Percentiles rank a stretch among this genome's conserved stretches.
Evolutionary conservation across 257 asterid genomes (phyloP).

Genomic region (Hygrophila difformis): DNA sequence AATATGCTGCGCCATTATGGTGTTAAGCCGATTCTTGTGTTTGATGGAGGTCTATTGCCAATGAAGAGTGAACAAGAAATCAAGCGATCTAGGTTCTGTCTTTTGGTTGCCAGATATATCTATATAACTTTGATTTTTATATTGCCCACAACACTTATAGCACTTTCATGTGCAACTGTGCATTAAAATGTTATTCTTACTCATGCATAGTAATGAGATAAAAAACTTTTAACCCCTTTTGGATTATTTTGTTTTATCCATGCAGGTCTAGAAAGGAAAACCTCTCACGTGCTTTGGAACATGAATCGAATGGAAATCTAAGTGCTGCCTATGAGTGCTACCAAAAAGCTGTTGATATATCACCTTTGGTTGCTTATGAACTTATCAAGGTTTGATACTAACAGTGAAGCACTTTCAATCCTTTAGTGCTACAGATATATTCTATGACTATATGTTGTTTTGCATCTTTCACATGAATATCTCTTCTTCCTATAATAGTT

Average conservation of each 20-base stretch:
- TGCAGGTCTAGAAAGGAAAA: slow-evolving; percentile 80
- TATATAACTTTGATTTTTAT: no score
- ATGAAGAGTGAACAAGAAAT: slow-evolving; percentile 87
- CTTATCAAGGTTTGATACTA: slow-evolving; percentile 51
- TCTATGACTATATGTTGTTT: slow-evolving; percentile 2
- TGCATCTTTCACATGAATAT: slow-evolving; percentile 14
- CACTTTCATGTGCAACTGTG: no score
- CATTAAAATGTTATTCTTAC: no score
- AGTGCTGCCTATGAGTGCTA: slow-evolving; percentile 85
- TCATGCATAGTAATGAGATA: no score
- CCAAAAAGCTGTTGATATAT: slow-evolving; percentile 93
- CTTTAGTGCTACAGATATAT: no score
- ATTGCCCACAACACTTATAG: no score
- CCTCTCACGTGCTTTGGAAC: slow-evolving; percentile 85
- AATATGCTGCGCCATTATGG: slow-evolving; percentile 76
- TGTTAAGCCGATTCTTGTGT: slow-evolving; percentile 74
- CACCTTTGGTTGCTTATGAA: slow-evolving; percentile 81
- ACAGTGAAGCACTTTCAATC: slow-evolving; percentile 14
- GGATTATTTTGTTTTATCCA: not conserved
- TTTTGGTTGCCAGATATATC: not conserved
- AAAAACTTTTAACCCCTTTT: not conserved
- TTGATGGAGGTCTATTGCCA: slow-evolving; percentile 90
- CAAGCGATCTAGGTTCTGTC: slow-evolving; percentile 69
- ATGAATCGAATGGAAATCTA: slow-evolving; percentile 77
- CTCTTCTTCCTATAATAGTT: slow-evolving; percentile 2